Evolutionary conservation across 2,329 filamentous ascomycete species (phyloP).

Genomic region (Monosporascus sp.): DNA sequence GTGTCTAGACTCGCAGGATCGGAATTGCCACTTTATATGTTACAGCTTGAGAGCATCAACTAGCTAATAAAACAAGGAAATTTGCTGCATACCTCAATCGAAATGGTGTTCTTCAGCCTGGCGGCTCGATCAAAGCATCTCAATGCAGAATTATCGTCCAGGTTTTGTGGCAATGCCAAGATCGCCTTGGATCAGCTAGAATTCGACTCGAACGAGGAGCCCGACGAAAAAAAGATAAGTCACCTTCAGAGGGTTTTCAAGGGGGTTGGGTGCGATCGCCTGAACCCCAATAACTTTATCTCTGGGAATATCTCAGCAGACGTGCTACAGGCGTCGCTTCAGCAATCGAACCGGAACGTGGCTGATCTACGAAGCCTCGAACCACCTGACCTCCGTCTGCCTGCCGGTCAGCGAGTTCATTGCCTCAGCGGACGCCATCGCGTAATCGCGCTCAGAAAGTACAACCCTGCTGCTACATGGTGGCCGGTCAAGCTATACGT

Average conservation of each 20-base stretch:
- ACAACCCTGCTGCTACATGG: neutral
- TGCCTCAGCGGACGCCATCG: neutral
- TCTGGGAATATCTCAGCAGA: neutral
- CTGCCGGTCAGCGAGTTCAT: neutral
- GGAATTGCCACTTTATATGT: too few relatives aligned
- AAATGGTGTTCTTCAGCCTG: too few relatives aligned
- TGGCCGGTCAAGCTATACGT: conserved; percentile 3
- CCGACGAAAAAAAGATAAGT: neutral
- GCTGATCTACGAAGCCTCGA: neutral
- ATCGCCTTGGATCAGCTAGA: conserved; percentile 1
- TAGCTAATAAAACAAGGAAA: too few relatives aligned
- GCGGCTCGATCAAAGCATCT: conserved; percentile 1
- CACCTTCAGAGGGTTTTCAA: neutral
- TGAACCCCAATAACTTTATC: neutral
- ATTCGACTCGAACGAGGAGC: neutral
- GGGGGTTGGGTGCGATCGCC: conserved; percentile 1
- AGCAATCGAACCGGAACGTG: neutral
- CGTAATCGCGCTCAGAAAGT: neutral
- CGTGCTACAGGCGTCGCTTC: conserved; percentile 1
- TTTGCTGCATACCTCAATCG: too few relatives aligned
- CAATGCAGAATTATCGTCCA: conserved; percentile 2
- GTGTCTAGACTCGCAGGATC: too few relatives aligned
- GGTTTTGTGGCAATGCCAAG: neutral
- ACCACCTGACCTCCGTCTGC: neutral
- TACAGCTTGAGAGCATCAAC: too few relatives aligned